Base-by-base conservation (phyloP, 2,329 filamentous ascomycete species). In the Aspergillus hiratsukae region DNA sequence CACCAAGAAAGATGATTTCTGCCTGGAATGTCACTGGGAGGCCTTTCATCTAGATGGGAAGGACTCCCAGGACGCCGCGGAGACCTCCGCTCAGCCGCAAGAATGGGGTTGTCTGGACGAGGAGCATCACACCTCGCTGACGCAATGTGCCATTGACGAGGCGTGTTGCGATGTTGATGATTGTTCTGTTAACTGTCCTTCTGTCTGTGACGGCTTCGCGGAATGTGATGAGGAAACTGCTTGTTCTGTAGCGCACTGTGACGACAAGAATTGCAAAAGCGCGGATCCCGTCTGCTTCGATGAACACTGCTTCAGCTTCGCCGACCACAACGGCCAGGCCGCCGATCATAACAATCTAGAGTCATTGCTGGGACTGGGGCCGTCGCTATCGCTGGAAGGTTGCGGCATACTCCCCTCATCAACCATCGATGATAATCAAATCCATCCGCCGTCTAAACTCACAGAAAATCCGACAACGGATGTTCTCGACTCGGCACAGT, bases 1-100 rank as follows among this genome's bases (percentile, higher is more conserved):
- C 60, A 56, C 65, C 49, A 65, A 66, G 53, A 60, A 61, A 46
- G 66, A 68, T 51, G 67, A 72, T 53, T 74, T 71, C 59, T 76
- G 74, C 58, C 68, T 76, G 25, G 73, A 75, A 62, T 76, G 73
- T 57, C 72, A 73, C 48, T 76, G 73, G 74, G 70, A 75, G 49
- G 62, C 66, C 3, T 72, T 75, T 41, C 67, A 72, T 58, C 68
- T 74, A 41, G 69, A 71, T 55, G 65, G 66, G 7, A 69, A 69
- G 58, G 60, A 65, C 41, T 51, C 67, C 23, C 58, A 65, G 21
- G 62, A 66, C 21, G 48, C 64, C 3, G 54, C 67, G 10, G 62
- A 61, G 52, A 61, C 59, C 25, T 59, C 56, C 19, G 46, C 61
- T 31, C 54, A 64, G 55, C 54, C 62, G 45, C 63, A 67, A 37